Evolutionary conservation across 2,329 filamentous ascomycete genomes (phyloP), one percentile per base, ranked within the genome.

Genomic region (Pseudonectria foliicola): DNA sequence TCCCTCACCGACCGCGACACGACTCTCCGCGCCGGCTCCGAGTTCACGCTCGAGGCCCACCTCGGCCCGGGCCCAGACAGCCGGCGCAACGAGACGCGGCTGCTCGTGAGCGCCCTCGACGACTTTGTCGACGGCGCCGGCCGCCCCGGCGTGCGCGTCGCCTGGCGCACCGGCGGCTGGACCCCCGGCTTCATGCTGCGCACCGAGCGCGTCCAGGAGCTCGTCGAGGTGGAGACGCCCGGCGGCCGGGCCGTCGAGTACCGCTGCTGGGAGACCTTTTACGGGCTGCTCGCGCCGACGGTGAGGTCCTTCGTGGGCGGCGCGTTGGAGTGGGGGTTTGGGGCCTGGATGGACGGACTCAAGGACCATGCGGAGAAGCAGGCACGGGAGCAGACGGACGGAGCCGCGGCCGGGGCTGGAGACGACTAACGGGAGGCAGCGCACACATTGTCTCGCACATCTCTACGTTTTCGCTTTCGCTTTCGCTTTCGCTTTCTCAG

Each of bases 181-280:
- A 43, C 54, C 29, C 50, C 56, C 2, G 36, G 38, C 10, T 54
- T 61, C 47, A 46, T 63, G 35, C 44, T 67, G 26, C 48, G 52
- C 11, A 50, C 49, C 4, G 64, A 69, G 53, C 52, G 64, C 30
- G 58, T 67, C 11, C 66, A 69, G 50, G 67, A 70, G 46, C 58
- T 68, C 37, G 45, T 63, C 23, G 36, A 46, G 32, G 35, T 63
- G 21, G 36, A 46, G 32, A 34, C 26, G 14, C 34, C 40, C 29
- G 35, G 27, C 13, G 53, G 51, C 27, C 50, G 52, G 21, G 47
- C 39, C 8, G 64, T 59, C 13, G 58, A 61, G 40, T 70, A 68
- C 45, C 46, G 38, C 10, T 62, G 57, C 50, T 67, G 59, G 59
- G 65, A 70, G 56, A 69, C 66, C n/a, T 67, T 67, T 43, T 60